These are phyloP conservation scores for Lichtheimia ramosa DNA, from an alignment of 371 early-diverging fungal genomes.

Conservation along the genomic window DNA sequence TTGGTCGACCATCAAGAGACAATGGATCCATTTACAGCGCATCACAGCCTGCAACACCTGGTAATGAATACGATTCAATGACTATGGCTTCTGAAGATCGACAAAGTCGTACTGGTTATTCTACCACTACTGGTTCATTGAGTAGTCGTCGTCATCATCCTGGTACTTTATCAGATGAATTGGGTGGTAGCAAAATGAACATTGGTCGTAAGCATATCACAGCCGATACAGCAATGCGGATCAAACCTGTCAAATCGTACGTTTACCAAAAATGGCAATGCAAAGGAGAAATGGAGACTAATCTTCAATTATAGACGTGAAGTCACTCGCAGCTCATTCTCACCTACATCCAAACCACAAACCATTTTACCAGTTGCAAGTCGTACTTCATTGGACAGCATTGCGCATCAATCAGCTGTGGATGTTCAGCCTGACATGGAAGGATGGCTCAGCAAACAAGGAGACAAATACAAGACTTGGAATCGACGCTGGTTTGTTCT, in stretches of 20 bases:
- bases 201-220: constrained; percentile 10
- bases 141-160: too few relatives aligned
- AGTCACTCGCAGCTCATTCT: constrained; percentile 7
- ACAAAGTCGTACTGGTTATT: too few relatives aligned
- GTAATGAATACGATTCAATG: neutral
- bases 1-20: too few relatives aligned
- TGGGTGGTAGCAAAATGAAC: neutral
- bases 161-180: neutral
- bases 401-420: neutral
- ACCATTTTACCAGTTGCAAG: constrained; percentile 16
- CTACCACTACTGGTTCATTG: neutral
- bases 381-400: constrained; percentile 15
- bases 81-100: constrained; percentile 1
- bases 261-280: neutral
- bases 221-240: constrained; percentile 1
- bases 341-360: constrained; percentile 19
- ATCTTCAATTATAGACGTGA: neutral
- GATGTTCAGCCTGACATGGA: constrained; percentile 46
- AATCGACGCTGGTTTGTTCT: constrained; percentile 68
- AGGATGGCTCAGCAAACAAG: constrained; percentile 65
- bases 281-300: neutral
- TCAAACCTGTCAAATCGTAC: neutral
- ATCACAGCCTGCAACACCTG: too few relatives aligned
- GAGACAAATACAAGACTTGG: constrained; percentile 63
- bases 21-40: too few relatives aligned